Percentiles rank a stretch among this genome's conserved stretches.
Evolutionary conservation across 1,284 basidiomycete species (phyloP).

Genomic region (Phellinidium pouzarii): DNA sequence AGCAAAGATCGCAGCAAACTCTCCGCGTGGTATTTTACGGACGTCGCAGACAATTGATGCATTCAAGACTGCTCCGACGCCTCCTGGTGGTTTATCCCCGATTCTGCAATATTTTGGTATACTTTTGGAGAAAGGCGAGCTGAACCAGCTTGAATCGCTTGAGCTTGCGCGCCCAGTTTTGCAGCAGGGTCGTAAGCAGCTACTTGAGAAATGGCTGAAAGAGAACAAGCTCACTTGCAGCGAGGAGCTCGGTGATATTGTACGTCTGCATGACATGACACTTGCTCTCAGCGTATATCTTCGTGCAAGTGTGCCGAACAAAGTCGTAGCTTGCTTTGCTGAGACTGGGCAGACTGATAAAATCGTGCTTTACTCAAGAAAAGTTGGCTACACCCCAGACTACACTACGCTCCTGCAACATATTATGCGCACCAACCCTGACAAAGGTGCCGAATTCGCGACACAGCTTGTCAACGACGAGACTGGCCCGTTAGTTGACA

Average conservation of each 20-base stretch:
- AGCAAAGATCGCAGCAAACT: slow-evolving; percentile 98
- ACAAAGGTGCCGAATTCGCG: slow-evolving; percentile 98
- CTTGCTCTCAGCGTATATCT: slow-evolving; percentile 98
- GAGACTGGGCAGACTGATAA: slow-evolving; percentile 99
- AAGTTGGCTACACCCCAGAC: slow-evolving; percentile 92
- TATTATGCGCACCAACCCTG: slow-evolving; percentile 93
- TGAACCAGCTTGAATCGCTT: slow-evolving; percentile 95
- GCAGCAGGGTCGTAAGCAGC: slow-evolving; percentile 94
- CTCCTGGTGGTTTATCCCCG: slow-evolving; percentile 88
- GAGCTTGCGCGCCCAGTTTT: slow-evolving; percentile 96
- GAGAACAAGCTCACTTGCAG: slow-evolving; percentile 99
- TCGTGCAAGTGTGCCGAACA: slow-evolving; percentile 97
- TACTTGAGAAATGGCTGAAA: slow-evolving; percentile 99
- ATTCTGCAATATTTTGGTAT: slow-evolving; percentile 99
- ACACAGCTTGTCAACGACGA: slow-evolving; percentile 95
- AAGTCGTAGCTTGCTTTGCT: slow-evolving; percentile 98
- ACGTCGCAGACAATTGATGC: slow-evolving; percentile 96
- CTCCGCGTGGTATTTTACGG: slow-evolving; percentile 92
- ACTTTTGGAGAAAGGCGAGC: slow-evolving; percentile 92
- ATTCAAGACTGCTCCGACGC: slow-evolving; percentile 92
- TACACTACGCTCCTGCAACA: slow-evolving; percentile 95
- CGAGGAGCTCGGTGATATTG: slow-evolving; percentile 98
- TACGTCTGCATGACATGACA: slow-evolving; percentile 94
- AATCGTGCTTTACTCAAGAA: slow-evolving; percentile 97
- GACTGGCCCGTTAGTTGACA: slow-evolving; percentile 85